Evolutionary conservation across 768 basidiomycete genomes (phyloP).

Genomic region (Obba rivulosa): DNA sequence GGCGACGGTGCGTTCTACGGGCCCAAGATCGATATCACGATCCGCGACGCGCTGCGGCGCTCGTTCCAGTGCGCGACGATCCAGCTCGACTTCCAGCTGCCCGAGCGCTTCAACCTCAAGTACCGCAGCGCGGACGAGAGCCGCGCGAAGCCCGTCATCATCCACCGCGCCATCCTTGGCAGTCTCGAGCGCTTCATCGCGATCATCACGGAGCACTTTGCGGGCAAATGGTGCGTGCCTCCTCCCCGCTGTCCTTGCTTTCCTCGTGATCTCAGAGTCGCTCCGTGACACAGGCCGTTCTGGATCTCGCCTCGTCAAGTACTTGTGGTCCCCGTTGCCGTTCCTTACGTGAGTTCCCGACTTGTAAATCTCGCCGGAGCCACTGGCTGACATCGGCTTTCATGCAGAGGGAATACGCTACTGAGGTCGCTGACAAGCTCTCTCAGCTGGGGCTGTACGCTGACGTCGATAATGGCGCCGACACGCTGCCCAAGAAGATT

Average conservation of each 20-base stretch:
- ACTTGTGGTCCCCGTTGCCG: constrained; percentile 89
- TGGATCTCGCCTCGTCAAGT: constrained; percentile 98
- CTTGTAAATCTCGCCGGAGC: not conserved
- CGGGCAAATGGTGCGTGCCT: constrained; percentile 87
- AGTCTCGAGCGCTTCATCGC: constrained; percentile 94
- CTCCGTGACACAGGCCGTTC: constrained; percentile 72
- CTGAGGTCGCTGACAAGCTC: constrained; percentile 69
- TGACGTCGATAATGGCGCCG: constrained; percentile 88
- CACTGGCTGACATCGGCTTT: not conserved
- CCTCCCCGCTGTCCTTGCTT: not conserved
- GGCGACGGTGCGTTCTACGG: constrained; percentile 99
- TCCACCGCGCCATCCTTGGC: constrained; percentile 94
- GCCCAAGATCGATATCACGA: constrained; percentile 97
- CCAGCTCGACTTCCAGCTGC: constrained; percentile 98
- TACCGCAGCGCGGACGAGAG: constrained; percentile 70
- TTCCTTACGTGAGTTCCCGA: constrained; percentile 64
- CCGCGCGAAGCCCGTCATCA: constrained; percentile 86
- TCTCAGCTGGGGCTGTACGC: constrained; percentile 70
- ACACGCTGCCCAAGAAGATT: constrained; percentile 96
- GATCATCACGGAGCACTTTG: constrained; percentile 95
- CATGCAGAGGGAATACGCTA: constrained; percentile 81
- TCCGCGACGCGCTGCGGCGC: constrained; percentile 85
- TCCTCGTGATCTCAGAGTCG: not conserved
- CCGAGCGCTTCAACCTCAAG: constrained; percentile 91
- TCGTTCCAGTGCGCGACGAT: constrained; percentile 99